Conservation (phyloP, 495 filamentous ascomycete genomes). For the Hypoxylon subgilvum region DNA sequence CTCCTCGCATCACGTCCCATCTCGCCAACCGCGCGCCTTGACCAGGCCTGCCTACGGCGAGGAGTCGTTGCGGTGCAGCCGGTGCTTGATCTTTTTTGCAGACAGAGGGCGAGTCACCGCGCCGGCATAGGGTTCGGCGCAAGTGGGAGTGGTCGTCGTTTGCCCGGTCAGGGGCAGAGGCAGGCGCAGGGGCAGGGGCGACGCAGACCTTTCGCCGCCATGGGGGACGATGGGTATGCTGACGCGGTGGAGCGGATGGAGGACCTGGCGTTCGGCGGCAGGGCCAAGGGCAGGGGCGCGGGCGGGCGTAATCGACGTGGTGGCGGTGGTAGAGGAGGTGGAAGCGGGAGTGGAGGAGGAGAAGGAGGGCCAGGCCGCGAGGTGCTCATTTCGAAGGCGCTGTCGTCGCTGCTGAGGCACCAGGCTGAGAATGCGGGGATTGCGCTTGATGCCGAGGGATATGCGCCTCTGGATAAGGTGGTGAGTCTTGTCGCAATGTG, state of each 20-base stretch:
- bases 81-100: too few relatives aligned
- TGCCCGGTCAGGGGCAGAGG: neutral
- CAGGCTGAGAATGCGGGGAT: conserved; percentile 80
- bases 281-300: conserved; percentile 19
- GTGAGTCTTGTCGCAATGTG: conserved; percentile 63
- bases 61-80: too few relatives aligned
- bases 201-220: too few relatives aligned
- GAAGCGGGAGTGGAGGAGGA: conserved; percentile 43
- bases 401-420: conserved; percentile 81
- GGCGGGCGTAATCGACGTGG: conserved; percentile 28
- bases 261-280: conserved; percentile 13
- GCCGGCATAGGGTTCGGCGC: too few relatives aligned
- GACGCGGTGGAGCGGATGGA: conserved; percentile 28
- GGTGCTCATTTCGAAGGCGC: conserved; percentile 76
- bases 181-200: neutral
- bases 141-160: too few relatives aligned
- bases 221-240: conserved; percentile 24
- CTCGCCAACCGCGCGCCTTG: too few relatives aligned
- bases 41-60: too few relatives aligned
- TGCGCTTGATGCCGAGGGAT: conserved; percentile 77
- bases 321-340: conserved; percentile 33
- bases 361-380: conserved; percentile 54
- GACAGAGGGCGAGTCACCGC: too few relatives aligned
- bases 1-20: too few relatives aligned
- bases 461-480: conserved; percentile 75